Conservation (phyloP, 2,329 filamentous ascomycete species). For the Neofusicoccum umdonicola region DNA sequence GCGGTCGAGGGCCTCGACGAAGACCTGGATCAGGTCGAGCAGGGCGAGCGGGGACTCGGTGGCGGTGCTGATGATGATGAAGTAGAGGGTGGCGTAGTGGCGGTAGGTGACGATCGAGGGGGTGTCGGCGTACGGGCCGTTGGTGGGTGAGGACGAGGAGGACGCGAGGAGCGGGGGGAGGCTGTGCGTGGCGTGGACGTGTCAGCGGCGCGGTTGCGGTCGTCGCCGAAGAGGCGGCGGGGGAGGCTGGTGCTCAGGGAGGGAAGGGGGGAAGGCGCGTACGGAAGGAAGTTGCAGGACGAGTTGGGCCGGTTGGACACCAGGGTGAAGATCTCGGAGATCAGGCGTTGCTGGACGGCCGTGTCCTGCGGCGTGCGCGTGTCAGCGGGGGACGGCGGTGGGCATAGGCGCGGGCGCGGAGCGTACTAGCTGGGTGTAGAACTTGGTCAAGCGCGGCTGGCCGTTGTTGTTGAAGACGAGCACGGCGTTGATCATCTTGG, state of each 20-base stretch:
- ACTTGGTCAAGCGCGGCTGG: slow-evolving; percentile 94
- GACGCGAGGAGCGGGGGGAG: slow-evolving; percentile 62
- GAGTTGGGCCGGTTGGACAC: slow-evolving; percentile 88
- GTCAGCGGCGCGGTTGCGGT: slow-evolving; percentile 30
- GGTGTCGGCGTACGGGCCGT: slow-evolving; percentile 75
- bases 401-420: neutral
- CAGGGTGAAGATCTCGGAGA: slow-evolving; percentile 94
- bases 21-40: slow-evolving; percentile 96
- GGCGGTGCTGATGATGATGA: slow-evolving; percentile 95
- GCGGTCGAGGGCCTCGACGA: slow-evolving; percentile 90
- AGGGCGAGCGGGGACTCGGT: slow-evolving; percentile 94
- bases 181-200: slow-evolving; percentile 61
- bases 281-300: slow-evolving; percentile 94
- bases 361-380: slow-evolving; percentile 66
- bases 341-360: slow-evolving; percentile 91
- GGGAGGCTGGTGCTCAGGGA: neutral
- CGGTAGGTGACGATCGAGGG: slow-evolving; percentile 96
- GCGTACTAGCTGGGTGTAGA: slow-evolving; percentile 89
- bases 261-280: slow-evolving; percentile 30
- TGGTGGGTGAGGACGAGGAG: slow-evolving; percentile 32
- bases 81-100: slow-evolving; percentile 96
- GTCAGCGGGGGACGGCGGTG: neutral
- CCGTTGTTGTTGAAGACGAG: slow-evolving; percentile 98
- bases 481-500: slow-evolving; percentile 92
- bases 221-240: slow-evolving; percentile 2